phyloP scores from a whole-genome alignment of 2,329 filamentous ascomycete genomes.

The Ophiostoma pallidulum region DNA sequence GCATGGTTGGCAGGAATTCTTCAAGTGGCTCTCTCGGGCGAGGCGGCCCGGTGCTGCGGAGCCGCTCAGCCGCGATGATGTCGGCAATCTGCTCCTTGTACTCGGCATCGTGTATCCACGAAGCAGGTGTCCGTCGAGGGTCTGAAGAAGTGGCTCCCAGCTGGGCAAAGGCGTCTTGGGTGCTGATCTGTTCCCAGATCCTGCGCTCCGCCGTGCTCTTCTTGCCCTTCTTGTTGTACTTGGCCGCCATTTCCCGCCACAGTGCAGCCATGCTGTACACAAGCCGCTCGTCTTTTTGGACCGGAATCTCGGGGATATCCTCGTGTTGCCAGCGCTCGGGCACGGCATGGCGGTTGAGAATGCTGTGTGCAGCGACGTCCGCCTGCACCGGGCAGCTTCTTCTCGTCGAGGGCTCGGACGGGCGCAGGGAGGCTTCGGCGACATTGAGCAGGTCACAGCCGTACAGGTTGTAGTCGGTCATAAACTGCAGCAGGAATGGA shows the following conservation, averaged over 20 bases:
- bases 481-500: slow-evolving; percentile 90
- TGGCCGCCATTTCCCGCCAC: slow-evolving; percentile 42
- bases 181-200: slow-evolving; percentile 53
- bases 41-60: slow-evolving; percentile 55
- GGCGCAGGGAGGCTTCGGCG: slow-evolving; percentile 60
- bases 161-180: slow-evolving; percentile 70
- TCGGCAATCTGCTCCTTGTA: slow-evolving; percentile 56
- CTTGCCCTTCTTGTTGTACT: slow-evolving; percentile 59
- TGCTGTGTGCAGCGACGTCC: slow-evolving; percentile 81
- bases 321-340: slow-evolving; percentile 74
- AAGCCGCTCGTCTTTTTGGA: slow-evolving; percentile 64
- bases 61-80: slow-evolving; percentile 40
- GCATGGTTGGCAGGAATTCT: slow-evolving; percentile 58
- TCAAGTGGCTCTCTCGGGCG: slow-evolving; percentile 43
- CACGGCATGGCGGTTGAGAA: slow-evolving; percentile 70
- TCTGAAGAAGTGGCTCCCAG: slow-evolving; percentile 86
- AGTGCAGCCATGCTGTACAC: slow-evolving; percentile 88
- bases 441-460: slow-evolving; percentile 82
- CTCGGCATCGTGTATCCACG: slow-evolving; percentile 90
- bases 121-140: slow-evolving; percentile 57
- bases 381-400: slow-evolving; percentile 69
- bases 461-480: slow-evolving; percentile 96
- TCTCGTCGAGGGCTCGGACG: slow-evolving; percentile 57
- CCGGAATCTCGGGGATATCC: slow-evolving; percentile 71
- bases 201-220: slow-evolving; percentile 65